Conservation (phyloP, 2,329 filamentous ascomycete species). For the Ophiostoma sp. region DNA sequence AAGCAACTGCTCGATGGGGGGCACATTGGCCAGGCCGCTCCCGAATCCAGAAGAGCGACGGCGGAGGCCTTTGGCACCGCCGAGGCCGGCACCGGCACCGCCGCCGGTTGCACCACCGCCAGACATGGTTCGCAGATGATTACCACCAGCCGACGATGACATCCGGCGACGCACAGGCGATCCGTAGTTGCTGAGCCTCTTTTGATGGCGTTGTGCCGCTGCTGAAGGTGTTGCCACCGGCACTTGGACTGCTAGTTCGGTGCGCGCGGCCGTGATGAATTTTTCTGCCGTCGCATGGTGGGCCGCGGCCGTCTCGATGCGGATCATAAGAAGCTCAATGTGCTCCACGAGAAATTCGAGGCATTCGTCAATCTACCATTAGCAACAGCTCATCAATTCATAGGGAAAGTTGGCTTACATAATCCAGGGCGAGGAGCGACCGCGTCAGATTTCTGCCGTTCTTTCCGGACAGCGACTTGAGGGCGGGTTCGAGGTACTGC, state of each 20-base stretch:
- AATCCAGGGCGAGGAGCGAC: conserved; percentile 45
- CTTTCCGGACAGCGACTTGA: conserved; percentile 41
- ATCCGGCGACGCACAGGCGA: conserved; percentile 35
- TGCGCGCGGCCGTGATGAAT: conserved; percentile 40
- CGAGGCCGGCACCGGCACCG: not conserved
- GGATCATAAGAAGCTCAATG: conserved; percentile 39
- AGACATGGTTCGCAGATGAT: conserved; percentile 35
- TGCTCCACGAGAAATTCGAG: conserved; percentile 47
- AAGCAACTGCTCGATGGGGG: conserved; percentile 45
- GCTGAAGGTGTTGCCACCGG: conserved; percentile 16
- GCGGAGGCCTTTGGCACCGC: conserved; percentile 23
- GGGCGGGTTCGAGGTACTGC: conserved; percentile 58
- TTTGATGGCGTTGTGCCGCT: conserved; percentile 18
- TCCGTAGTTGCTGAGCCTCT: conserved; percentile 27
- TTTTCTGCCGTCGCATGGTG: conserved; percentile 39
- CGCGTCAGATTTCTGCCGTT: conserved; percentile 42
- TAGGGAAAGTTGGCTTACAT: conserved; percentile 38
- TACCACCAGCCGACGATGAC: conserved; percentile 20
- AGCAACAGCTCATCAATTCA: not conserved
- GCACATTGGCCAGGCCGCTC: conserved; percentile 32
- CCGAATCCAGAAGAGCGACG: conserved; percentile 36
- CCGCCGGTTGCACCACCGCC: conserved; percentile 22
- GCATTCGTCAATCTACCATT: conserved; percentile 45
- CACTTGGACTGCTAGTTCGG: conserved; percentile 38
- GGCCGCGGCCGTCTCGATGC: conserved; percentile 42